Evolutionary conservation across 805 yeast species (phyloP), one percentile per base, ranked within the genome.

Genomic region (Ogataea philodendri): DNA sequence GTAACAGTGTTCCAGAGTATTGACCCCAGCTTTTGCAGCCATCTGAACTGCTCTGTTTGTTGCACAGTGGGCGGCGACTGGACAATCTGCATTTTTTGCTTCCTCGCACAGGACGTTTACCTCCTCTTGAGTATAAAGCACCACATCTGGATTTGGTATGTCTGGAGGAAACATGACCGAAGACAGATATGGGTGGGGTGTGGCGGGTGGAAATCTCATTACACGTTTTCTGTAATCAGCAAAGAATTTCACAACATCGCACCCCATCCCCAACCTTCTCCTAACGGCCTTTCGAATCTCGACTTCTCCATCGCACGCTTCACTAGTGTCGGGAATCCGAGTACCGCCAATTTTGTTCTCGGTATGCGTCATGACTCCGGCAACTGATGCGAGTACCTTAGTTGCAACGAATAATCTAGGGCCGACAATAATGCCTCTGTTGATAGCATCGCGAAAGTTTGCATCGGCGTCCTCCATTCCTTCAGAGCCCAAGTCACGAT

Each of bases 61-160:
- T 2, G 53, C 57, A 39, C 59, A 54, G 31, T 54, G 59, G 2
- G 57, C 59, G 0, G 57, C 57, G 9, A 51, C 55, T 1, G 56
- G 52, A 37, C 59, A 54, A 3, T 40, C 31, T 7, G 55, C 54
- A 35, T 51, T 51, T 8, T 17, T 24, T 1, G 56, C 55, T 22
- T 54, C 59, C 23, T 51, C 54, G 13, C 45, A 45, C 7, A 54
- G 15, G 3, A 49, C 49, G 28, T 53, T 31, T 57, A 54, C 53
- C 34, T 54, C 59, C 27, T 46, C 31, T 31, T 52, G 57, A 1
- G 59, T 50, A 35, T 48, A 54, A 5, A 52, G 25, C 4, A 54
- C 48, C 8, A 52, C 49, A 27, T 54, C 57, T 3, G 59, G 59
- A 29, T 54, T 54, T 10, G 57, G 57, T 30, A 33, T 32, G 16